A percentile compares a stretch with the other conserved stretches of the same genome.
These are phyloP conservation scores for Steccherinum ochraceum DNA, from an alignment of 768 basidiomycete genomes.

Conservation along the genomic window DNA sequence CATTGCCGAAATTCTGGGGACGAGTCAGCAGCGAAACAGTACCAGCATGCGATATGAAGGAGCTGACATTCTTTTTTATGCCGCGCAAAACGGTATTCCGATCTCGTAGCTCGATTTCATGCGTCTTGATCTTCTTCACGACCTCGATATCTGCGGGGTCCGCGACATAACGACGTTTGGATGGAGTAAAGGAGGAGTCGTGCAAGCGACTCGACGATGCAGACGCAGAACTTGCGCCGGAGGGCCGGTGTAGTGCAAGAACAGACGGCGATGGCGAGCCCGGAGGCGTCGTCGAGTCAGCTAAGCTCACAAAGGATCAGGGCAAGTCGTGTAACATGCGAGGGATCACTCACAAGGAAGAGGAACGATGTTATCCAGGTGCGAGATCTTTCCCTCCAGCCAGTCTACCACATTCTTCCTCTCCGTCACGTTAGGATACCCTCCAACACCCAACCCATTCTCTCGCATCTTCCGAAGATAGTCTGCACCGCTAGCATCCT, in stretches of 20 bases:
- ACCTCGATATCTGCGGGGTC: conserved; percentile 75
- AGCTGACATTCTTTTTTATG: conserved; percentile 71
- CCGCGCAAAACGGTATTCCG: conserved; percentile 81
- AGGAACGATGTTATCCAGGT: conserved; percentile 47
- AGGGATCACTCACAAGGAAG: conserved; percentile 31
- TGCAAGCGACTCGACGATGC: conserved; percentile 19
- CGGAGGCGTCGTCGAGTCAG: conserved; percentile 45
- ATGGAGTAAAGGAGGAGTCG: conserved; percentile 42
- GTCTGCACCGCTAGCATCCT: conserved; percentile 70
- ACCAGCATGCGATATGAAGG: neutral
- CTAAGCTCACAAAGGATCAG: neutral
- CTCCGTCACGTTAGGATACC: conserved; percentile 84
- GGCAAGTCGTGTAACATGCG: conserved; percentile 1
- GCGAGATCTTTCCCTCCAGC: conserved; percentile 53
- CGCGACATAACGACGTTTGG: conserved; percentile 74
- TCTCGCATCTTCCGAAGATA: conserved; percentile 86
- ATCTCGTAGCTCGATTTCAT: conserved; percentile 77
- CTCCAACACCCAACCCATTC: conserved; percentile 56
- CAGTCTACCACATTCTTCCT: conserved; percentile 83
- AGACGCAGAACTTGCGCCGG: conserved; percentile 5
- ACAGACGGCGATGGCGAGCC: conserved; percentile 37
- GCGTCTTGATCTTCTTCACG: conserved; percentile 77
- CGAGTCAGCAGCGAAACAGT: neutral
- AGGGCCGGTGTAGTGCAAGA: conserved; percentile 14
- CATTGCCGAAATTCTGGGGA: conserved; percentile 70